A percentile compares a stretch with the other conserved stretches of the same genome.
Conservation (phyloP, 2,329 filamentous ascomycete species). For the Ophiocordyceps robertsii region DNA sequence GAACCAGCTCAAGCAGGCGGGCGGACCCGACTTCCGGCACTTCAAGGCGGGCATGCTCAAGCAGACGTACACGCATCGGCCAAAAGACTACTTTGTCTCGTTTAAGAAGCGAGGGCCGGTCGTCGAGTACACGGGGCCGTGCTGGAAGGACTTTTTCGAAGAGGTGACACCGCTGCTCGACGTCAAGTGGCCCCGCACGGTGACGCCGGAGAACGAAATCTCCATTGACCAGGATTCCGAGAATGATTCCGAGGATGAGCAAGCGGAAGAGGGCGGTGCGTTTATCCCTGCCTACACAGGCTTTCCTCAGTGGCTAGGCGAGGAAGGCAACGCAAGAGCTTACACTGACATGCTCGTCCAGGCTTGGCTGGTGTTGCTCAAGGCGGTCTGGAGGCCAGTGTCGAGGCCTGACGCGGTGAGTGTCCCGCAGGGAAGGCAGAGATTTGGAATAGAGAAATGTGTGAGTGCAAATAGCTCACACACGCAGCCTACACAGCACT, state of each 20-base stretch:
- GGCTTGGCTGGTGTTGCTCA: no score
- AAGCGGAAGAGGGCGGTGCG: no score
- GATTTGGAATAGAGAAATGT: no score
- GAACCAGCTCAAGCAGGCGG: slow-evolving; percentile 14
- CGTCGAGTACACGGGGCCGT: slow-evolving; percentile 18
- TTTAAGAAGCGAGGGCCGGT: slow-evolving; percentile 2
- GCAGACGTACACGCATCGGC: slow-evolving; percentile 11
- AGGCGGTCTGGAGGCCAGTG: no score
- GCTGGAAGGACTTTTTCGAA: slow-evolving; percentile 20
- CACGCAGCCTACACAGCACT: no score
- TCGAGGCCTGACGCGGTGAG: no score
- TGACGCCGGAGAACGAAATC: slow-evolving; percentile 2
- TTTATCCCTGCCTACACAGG: no score
- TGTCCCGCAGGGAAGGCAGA: no score
- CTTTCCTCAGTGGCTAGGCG: no score
- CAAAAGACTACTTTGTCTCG: slow-evolving; percentile 2
- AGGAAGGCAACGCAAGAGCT: no score
- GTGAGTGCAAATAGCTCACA: no score
- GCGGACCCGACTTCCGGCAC: slow-evolving; percentile 17
- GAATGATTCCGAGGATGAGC: neutral
- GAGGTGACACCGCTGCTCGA: slow-evolving; percentile 12
- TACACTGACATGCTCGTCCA: no score
- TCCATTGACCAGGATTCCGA: slow-evolving; percentile 4
- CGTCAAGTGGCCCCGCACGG: slow-evolving; percentile 2
- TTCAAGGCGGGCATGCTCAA: slow-evolving; percentile 17